A percentile compares a stretch with the other conserved stretches of the same genome.
phyloP scores from a whole-genome alignment of 192 early-diverging fungal genomes.

The Coemansia sp. region DNA sequence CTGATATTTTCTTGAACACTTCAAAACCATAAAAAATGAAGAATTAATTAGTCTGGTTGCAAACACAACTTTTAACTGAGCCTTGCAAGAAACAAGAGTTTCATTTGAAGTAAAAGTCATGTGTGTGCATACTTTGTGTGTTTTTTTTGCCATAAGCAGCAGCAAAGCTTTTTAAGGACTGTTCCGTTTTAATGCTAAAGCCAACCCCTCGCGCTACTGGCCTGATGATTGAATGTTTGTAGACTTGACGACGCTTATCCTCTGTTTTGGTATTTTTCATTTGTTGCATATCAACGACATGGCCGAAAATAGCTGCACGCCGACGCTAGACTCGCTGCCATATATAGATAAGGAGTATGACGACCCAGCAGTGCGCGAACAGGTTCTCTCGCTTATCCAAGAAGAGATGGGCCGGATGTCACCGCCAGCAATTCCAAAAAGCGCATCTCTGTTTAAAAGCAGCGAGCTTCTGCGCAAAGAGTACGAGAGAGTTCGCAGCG shows the following conservation, averaged over 20 bases:
- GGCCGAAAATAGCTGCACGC: neutral
- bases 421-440: constrained; percentile 33
- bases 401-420: constrained; percentile 42
- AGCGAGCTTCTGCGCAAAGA: constrained; percentile 41
- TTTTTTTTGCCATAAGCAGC: too few relatives aligned
- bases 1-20: neutral
- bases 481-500: constrained; percentile 42
- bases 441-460: constrained; percentile 29
- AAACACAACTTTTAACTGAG: too few relatives aligned
- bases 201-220: too few relatives aligned
- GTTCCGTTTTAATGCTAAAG: too few relatives aligned
- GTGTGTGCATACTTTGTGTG: too few relatives aligned
- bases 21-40: neutral
- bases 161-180: too few relatives aligned
- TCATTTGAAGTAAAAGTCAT: too few relatives aligned
- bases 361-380: constrained; percentile 25
- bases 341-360: constrained; percentile 55
- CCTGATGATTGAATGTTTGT: too few relatives aligned
- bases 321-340: constrained; percentile 34
- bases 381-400: constrained; percentile 31
- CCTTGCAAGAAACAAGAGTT: too few relatives aligned
- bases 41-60: too few relatives aligned
- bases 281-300: neutral
- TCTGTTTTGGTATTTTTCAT: neutral
- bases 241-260: too few relatives aligned